phyloP scores from a whole-genome alignment of 768 basidiomycete genomes.

The Trametes cingulata region DNA sequence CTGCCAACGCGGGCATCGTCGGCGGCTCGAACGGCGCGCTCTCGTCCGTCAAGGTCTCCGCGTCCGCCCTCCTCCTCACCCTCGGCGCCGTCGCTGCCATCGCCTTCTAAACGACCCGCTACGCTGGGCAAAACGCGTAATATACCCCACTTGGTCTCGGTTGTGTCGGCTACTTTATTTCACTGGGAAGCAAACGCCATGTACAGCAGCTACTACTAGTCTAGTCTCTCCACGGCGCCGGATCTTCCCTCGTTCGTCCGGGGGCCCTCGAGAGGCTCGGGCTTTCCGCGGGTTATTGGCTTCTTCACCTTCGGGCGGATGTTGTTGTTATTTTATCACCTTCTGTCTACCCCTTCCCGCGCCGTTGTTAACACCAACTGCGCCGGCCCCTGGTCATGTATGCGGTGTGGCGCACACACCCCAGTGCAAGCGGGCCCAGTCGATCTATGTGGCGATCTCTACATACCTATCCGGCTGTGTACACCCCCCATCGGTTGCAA shows the following conservation, averaged over 20 bases:
- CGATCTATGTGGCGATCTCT: constrained; percentile 11
- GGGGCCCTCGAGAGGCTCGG: constrained; percentile 19
- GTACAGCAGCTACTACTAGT: constrained; percentile 22
- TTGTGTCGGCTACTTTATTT: neutral
- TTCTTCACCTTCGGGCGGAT: constrained; percentile 12
- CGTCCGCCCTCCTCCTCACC: constrained; percentile 27
- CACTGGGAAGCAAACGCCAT: constrained; percentile 22
- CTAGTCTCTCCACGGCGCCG: constrained; percentile 23
- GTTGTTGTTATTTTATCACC: constrained; percentile 18
- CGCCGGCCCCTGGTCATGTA: constrained; percentile 19
- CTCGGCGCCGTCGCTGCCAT: constrained; percentile 28
- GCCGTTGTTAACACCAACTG: neutral
- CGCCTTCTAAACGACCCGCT: constrained; percentile 15
- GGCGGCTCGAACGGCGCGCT: constrained; percentile 27
- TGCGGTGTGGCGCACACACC: neutral
- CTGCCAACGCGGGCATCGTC: constrained; percentile 36
- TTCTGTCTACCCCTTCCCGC: neutral
- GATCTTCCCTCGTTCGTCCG: constrained; percentile 16
- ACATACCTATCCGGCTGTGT: constrained; percentile 5
- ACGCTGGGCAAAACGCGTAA: constrained; percentile 16
- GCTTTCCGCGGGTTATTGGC: constrained; percentile 15
- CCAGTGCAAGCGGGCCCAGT: constrained; percentile 20
- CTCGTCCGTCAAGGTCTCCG: constrained; percentile 26
- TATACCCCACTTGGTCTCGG: constrained; percentile 11
- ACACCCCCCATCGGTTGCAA: constrained; percentile 10